Base-by-base conservation (phyloP, 805 yeast genomes). In the Dipodascopsis uninucleata region DNA sequence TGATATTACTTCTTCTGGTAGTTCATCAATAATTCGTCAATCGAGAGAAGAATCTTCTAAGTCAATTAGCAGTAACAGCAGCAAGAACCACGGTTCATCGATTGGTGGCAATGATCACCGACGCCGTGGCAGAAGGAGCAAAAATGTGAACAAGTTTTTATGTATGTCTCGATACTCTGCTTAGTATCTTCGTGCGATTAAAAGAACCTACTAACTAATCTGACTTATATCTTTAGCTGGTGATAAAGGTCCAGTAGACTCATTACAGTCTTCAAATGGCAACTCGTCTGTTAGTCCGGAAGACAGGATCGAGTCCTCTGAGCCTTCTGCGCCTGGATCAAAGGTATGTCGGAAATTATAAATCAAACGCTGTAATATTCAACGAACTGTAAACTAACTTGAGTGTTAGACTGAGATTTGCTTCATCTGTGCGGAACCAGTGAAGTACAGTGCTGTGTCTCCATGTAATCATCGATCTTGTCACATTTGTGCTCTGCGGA, bases 401-500 rank as follows among this genome's bases (percentile, higher is more conserved):
- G 18, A 12, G 12, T 14, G 7, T 14, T 26, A 49, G 53, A 47
- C 55, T 10, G 74, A 74, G 9, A 59, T 66, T 25, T 89, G 97
- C 71, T 66, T 88, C 18, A 85, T 93, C 45, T 93, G 99, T 68
- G 93, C 97, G 0, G 82, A 85, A 36, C 68, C 69, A 24, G 71
- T 87, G 22, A 54, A 57, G n/a, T 75, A 72, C 55, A 78, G 80
- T 2, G 86, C 95, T 0, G 59, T 84, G 7, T 76, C 93, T 1
- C 85, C 87, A 0, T 93, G 99, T 65, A 79, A 81, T 57, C 97
- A 93, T 61, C 74, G 71, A 26, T 79, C 88, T 0, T 93, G 99
- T 64, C 85, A 87, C 60, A 67, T 63, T 35, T 93, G 99, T 69
- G 71, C 86, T 0, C 76, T 90, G 53, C 74, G 96, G 53, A 88